Evolutionary conservation across 352 stramenopile species (phyloP).

Genomic region (Phytophthora aleatoria): DNA sequence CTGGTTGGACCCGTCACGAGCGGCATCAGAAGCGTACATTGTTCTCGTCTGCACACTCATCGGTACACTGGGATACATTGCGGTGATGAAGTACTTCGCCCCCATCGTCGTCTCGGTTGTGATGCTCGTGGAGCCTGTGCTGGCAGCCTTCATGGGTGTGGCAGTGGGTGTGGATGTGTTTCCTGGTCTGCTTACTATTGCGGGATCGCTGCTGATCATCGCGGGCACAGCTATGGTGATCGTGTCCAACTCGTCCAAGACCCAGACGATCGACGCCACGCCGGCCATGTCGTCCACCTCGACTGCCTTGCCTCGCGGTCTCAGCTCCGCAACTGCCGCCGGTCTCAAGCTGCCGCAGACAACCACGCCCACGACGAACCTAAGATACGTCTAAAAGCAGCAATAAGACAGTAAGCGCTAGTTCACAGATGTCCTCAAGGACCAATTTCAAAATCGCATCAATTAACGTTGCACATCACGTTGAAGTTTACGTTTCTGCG

Average conservation of each 20-base stretch:
- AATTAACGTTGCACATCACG: not conserved
- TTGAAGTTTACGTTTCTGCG: conserved; percentile 1
- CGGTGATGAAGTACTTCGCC: conserved; percentile 93
- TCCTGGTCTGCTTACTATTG: conserved; percentile 73
- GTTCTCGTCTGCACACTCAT: conserved; percentile 87
- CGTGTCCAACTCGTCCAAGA: conserved; percentile 73
- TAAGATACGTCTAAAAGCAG: conserved; percentile 26
- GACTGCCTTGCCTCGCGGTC: conserved; percentile 44
- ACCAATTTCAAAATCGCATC: not conserved
- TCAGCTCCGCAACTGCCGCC: conserved; percentile 34
- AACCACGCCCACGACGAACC: conserved; percentile 17
- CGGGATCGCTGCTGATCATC: conserved; percentile 69
- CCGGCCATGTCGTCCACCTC: conserved; percentile 63
- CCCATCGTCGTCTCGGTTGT: conserved; percentile 90
- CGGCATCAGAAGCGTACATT: conserved; percentile 83
- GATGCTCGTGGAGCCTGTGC: conserved; percentile 88
- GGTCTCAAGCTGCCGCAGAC: conserved; percentile 28
- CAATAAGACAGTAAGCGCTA: not conserved
- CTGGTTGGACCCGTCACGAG: conserved; percentile 73
- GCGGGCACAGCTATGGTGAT: conserved; percentile 75
- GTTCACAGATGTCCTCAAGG: conserved; percentile 22
- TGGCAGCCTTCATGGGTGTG: conserved; percentile 79
- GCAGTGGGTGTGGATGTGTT: conserved; percentile 73
- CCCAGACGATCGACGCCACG: conserved; percentile 86
- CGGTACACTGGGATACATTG: conserved; percentile 86